Base-by-base conservation (phyloP, 2,329 filamentous ascomycete genomes). In the Clarireedia sp. region DNA sequence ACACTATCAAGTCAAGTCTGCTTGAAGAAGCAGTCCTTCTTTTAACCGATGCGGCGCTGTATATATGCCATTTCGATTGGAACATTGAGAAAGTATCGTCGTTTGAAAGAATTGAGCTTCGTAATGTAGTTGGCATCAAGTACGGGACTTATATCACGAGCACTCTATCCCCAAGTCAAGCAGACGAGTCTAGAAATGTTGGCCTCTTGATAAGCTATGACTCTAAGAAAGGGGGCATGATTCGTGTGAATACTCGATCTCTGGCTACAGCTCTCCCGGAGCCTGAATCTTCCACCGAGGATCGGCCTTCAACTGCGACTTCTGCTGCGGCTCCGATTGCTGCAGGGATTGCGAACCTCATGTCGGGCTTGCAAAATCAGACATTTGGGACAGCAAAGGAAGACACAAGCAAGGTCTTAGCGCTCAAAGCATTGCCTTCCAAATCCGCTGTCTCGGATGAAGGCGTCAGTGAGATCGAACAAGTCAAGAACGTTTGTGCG, bases 1-100 rank as follows among this genome's bases (percentile, higher is more conserved):
- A 92, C 65, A 85, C 83, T 0, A 73, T 89, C 60, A 80, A 76
- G 51, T 80, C 86, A 3, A 79, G 77, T 0, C 87, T 90, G 0
- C 88, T 97, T 62, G 90, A 95, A 64, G 92, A 99, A 67, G 86
- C 87, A 0, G 87, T 99, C 1, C 76, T 99, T 0, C 76, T 99
- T 0, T 75, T 99, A 33, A 97, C 94, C 0, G 86, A 95, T 61
- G 78, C 79, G 0, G 92, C 90, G 0, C 70, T 97, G 2, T 97
- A 97, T 68, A 83, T 89, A 59, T 96, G 91, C 69, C 83, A 89
- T 14, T 91, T 97, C 64, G 90, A 97, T 70, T 97, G 92, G 90
- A 87, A 88, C 60, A 85, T 90, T 7, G 94, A 97, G 72, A 97
- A 97, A 68, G 89, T 99, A 1, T 86, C 87, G 12, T 90, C 87